Base-by-base conservation (phyloP, 495 filamentous ascomycete genomes). In the Trypethelium eluteriae region DNA sequence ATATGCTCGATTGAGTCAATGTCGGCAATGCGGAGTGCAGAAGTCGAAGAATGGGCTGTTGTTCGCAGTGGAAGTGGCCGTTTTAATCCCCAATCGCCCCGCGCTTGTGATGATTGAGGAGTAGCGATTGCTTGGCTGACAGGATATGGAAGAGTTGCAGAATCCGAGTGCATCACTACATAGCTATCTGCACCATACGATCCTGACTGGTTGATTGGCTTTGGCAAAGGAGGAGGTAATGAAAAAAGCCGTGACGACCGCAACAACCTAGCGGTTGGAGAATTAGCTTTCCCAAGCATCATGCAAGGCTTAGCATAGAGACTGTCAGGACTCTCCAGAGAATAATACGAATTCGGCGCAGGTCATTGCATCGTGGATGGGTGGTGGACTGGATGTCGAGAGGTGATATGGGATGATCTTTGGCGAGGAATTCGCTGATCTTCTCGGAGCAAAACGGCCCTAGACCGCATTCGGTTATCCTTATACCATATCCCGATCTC, bases 1-100 rank as follows among this genome's bases (percentile, higher is more conserved):
- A 96, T 85, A 73, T 96, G 90, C 78, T 97, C 92, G 67, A 86
- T 84, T 6, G 91, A 93, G 79, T 99, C 94, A 64, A 95, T 80
- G 39, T 86, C 82, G 12, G 78, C 78, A 65, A 97, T 79, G 44
- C 88, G 82, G 46, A 96, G 81, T 32, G 88, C 81, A 2, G 93
- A 89, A 39, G 83, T 86, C 2, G 83, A 84, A 9, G 89, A 85
- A 66, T 83, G 86, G 0, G 84, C 87, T 1, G 90, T 96, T 6
- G 88, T 85, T 72, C 85, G 85, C 9, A 86, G 75, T 2, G 94
- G 94, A 0, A 98, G 78, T 9, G 90, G 81, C 46, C 95, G 81
- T 77, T 99, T 99, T 69, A 98, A 79, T 35, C 94, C 94, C 95
- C 94, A 99, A 73, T 98, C 94, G 32, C 94, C 94, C 69, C 83